Percentiles rank a stretch among this genome's conserved stretches.
Conservation (phyloP, 140 eudicot genomes). For the Cichorium intybus region DNA sequence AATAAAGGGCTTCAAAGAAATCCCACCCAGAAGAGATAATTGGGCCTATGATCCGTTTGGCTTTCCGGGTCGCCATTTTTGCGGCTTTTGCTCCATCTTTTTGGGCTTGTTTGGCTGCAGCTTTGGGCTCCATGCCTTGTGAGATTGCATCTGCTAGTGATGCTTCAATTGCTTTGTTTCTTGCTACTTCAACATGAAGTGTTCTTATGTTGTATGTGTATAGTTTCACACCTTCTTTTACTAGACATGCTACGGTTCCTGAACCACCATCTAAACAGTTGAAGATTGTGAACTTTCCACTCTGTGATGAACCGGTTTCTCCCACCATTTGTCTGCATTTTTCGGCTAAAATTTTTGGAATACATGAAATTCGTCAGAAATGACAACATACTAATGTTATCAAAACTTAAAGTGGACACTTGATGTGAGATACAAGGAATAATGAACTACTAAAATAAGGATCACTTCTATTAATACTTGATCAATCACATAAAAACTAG, state of each 20-base stretch:
- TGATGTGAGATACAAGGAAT: constrained; percentile 3
- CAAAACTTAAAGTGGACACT: constrained; percentile 7
- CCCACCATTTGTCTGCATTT: constrained; percentile 77
- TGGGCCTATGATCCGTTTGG: constrained; percentile 78
- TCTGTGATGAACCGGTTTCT: constrained; percentile 80
- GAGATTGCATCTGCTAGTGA: constrained; percentile 63
- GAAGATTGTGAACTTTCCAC: constrained; percentile 69
- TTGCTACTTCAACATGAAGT: constrained; percentile 59
- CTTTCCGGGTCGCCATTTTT: constrained; percentile 67
- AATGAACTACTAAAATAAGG: neutral
- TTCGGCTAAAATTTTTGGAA: constrained; percentile 51
- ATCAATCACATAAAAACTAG: neutral
- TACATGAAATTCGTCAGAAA: constrained; percentile 11
- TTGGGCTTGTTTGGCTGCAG: constrained; percentile 71
- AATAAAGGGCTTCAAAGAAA: constrained; percentile 84
- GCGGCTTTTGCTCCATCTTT: constrained; percentile 87
- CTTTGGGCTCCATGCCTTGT: constrained; percentile 59
- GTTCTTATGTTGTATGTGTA: constrained; percentile 66
- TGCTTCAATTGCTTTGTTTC: constrained; percentile 61
- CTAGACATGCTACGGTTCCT: constrained; percentile 83
- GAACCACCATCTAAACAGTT: constrained; percentile 77
- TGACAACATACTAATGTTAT: neutral
- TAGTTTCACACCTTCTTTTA: constrained; percentile 76
- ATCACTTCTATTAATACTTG: constrained; percentile 1
- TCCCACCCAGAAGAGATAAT: constrained; percentile 90